Conservation (phyloP, 179 eudicot species). For the Gypsophila paniculata region DNA sequence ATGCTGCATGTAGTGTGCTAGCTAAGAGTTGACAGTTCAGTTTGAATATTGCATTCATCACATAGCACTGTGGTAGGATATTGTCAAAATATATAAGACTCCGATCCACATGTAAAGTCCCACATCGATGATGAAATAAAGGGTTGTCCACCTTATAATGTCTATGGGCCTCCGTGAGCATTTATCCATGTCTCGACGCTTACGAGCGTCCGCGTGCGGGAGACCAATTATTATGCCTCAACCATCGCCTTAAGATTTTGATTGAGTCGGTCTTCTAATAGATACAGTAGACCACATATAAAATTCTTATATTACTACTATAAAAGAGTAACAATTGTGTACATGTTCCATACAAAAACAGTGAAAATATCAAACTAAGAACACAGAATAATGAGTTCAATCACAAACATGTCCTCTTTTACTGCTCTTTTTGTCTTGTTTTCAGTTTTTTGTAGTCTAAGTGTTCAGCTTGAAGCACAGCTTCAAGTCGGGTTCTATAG, state of each 20-base stretch:
- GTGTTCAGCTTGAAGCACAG: slow-evolving; percentile 39
- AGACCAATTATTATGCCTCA: no score
- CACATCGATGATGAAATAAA: no score
- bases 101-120: no score
- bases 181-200: no score
- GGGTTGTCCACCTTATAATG: no score
- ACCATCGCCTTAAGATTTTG: no score
- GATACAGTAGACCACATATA: slow-evolving; percentile 1
- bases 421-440: slow-evolving; percentile 19
- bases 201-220: no score
- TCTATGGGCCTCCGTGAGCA: no score
- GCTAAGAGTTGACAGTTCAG: neutral
- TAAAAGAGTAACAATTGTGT: slow-evolving; percentile 18
- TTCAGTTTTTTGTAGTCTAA: slow-evolving; percentile 27
- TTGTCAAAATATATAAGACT: no score
- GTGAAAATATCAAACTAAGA: neutral
- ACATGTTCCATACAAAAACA: neutral
- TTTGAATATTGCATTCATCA: slow-evolving; percentile 1
- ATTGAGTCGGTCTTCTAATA: no score
- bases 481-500: slow-evolving; percentile 52
- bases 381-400: slow-evolving; percentile 14
- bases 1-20: slow-evolving; percentile 4
- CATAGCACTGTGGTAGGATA: no score
- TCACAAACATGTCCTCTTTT: slow-evolving; percentile 15
- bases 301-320: slow-evolving; percentile 10